Evolutionary conservation across 352 stramenopile genomes (phyloP).

Genomic region (Globisporangium ultimum): DNA sequence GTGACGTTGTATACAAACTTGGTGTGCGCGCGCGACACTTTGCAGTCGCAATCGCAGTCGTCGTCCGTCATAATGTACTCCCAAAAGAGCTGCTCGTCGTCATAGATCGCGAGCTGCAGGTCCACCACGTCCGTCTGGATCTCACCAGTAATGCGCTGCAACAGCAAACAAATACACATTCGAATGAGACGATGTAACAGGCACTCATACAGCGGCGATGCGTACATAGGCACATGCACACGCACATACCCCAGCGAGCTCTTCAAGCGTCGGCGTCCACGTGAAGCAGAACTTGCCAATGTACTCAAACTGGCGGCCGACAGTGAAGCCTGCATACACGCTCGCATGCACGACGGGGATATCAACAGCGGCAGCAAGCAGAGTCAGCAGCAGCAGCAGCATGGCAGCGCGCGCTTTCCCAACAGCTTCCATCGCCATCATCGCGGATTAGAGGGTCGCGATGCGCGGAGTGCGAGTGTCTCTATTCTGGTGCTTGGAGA

Average conservation of each 20-base stretch:
- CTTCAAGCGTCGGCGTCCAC: conserved; percentile 48
- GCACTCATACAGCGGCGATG: too few relatives aligned
- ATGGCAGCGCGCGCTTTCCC: neutral
- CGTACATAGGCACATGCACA: neutral
- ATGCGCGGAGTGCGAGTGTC: too few relatives aligned
- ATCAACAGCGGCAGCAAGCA: neutral
- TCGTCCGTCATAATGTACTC: conserved; percentile 65
- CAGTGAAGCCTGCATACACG: conserved; percentile 55
- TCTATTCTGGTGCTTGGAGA: neutral
- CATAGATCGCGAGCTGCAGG: conserved; percentile 73
- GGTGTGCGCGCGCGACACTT: conserved; percentile 60
- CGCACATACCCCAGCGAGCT: conserved; percentile 48
- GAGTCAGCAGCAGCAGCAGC: conserved; percentile 12
- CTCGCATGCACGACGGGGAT: conserved; percentile 20
- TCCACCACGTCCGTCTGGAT: conserved; percentile 60
- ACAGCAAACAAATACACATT: neutral
- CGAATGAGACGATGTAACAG: too few relatives aligned
- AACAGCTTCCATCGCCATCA: too few relatives aligned
- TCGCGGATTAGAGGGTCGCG: too few relatives aligned
- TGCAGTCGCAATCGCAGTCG: conserved; percentile 66
- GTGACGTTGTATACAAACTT: conserved; percentile 72
- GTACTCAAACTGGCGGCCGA: conserved; percentile 72
- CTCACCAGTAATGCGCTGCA: conserved; percentile 50
- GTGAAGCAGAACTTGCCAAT: conserved; percentile 85
- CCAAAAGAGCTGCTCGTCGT: conserved; percentile 80